phyloP scores from a whole-genome alignment of 2,329 filamentous ascomycete species.

The Nannizziopsis barbatae region DNA sequence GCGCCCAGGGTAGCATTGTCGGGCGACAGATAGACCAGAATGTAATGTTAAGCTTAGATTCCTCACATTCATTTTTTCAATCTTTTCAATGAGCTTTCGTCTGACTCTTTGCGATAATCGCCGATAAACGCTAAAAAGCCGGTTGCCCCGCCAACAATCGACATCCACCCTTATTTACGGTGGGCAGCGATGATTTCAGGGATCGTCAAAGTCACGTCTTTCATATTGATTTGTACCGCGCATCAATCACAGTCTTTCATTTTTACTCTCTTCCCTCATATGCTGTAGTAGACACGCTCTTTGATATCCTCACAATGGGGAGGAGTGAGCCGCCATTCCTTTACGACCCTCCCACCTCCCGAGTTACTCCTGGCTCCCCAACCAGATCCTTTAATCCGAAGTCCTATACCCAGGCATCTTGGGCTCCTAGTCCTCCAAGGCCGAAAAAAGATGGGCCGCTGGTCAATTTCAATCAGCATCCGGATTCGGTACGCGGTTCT shows the following conservation, averaged over 20 bases:
- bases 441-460: slow-evolving; percentile 63
- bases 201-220: no score
- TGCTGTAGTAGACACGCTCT: slow-evolving; percentile 13
- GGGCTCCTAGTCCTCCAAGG: slow-evolving; percentile 48
- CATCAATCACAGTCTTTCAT: slow-evolving; percentile 16
- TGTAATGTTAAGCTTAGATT: slow-evolving; percentile 18
- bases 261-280: slow-evolving; percentile 26
- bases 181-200: background rate
- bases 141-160: slow-evolving; percentile 27
- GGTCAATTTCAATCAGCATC: slow-evolving; percentile 73
- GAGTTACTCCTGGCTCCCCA: slow-evolving; percentile 44
- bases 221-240: background rate
- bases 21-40: slow-evolving; percentile 4
- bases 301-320: slow-evolving; percentile 33
- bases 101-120: background rate
- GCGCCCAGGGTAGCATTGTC: slow-evolving; percentile 18
- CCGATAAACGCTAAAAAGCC: slow-evolving; percentile 9
- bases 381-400: slow-evolving; percentile 68
- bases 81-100: slow-evolving; percentile 10
- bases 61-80: slow-evolving; percentile 11
- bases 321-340: slow-evolving; percentile 57
- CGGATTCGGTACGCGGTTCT: slow-evolving; percentile 53
- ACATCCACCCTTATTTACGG: slow-evolving; percentile 14
- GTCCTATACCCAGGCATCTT: slow-evolving; percentile 69
- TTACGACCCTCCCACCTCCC: slow-evolving; percentile 48